phyloP scores from a whole-genome alignment of 2,329 filamentous ascomycete species.

The Botrytis paeoniae region DNA sequence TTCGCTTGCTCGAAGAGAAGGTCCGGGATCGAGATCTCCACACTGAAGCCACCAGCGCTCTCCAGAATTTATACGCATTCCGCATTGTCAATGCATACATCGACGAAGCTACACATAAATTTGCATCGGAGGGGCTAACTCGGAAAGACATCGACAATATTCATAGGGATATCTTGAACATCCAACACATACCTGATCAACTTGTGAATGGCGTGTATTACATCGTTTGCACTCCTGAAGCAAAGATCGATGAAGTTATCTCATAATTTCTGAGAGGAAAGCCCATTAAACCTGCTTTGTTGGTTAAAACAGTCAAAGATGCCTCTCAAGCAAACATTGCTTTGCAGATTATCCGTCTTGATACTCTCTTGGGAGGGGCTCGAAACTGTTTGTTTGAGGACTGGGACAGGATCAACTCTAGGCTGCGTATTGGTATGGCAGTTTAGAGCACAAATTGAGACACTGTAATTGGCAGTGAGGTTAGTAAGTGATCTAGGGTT shows the following conservation, averaged over 20 bases:
- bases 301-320: rapidly evolving
- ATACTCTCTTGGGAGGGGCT: not conserved
- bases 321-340: not conserved
- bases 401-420: too few relatives aligned
- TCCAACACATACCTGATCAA: not conserved
- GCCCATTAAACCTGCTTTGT: not conserved
- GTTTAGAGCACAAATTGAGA: not conserved
- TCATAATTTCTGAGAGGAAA: not conserved
- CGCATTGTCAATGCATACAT: not conserved
- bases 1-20: not conserved
- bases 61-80: not conserved
- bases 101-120: not conserved
- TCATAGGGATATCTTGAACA: not conserved
- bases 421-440: rapidly evolving
- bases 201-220: not conserved
- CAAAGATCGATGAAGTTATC: not conserved
- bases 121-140: not conserved
- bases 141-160: not conserved
- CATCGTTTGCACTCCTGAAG: not conserved
- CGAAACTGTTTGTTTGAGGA: rapidly evolving
- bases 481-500: not conserved
- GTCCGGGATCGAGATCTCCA: not conserved
- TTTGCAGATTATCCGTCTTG: not conserved
- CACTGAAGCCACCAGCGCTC: not conserved
- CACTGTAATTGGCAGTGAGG: too few relatives aligned